These are phyloP conservation scores for Aurinia saxatilis DNA, from an alignment of 345 rosid species.

Conservation along the genomic window DNA sequence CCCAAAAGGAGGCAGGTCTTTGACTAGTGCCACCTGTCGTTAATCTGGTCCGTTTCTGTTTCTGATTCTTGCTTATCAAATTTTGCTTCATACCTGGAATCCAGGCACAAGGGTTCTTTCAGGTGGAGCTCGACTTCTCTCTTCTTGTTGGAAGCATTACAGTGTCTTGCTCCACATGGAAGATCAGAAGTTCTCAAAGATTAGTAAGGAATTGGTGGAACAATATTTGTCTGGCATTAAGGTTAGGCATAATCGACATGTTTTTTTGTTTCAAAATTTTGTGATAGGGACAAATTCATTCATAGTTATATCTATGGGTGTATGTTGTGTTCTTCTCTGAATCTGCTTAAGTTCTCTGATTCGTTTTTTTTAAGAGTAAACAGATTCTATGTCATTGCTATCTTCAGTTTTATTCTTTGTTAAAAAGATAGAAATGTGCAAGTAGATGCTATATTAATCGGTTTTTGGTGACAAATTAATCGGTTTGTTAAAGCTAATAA, in stretches of 20 bases:
- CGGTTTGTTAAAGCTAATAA: too few relatives aligned
- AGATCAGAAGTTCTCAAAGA: slow-evolving; percentile 51
- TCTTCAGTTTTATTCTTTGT: neutral
- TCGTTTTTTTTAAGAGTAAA: neutral
- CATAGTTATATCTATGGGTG: neutral
- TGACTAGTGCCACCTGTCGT: slow-evolving; percentile 13
- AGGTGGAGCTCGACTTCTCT: slow-evolving; percentile 51
- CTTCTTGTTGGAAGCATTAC: slow-evolving; percentile 90
- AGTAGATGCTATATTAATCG: neutral
- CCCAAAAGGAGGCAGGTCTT: slow-evolving; percentile 69
- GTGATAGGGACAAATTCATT: neutral
- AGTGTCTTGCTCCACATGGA: slow-evolving; percentile 63
- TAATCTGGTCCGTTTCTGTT: slow-evolving; percentile 11
- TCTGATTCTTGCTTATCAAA: slow-evolving; percentile 18
- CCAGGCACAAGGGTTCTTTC: slow-evolving; percentile 34
- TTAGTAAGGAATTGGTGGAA: slow-evolving; percentile 55
- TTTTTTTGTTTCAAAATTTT: neutral
- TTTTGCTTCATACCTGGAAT: slow-evolving; percentile 16
- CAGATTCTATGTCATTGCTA: neutral
- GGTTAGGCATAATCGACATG: slow-evolving; percentile 35
- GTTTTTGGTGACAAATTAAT: too few relatives aligned
- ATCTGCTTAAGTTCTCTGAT: neutral
- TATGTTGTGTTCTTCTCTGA: neutral
- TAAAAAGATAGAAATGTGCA: neutral
- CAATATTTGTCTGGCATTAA: slow-evolving; percentile 74